phyloP scores from a whole-genome alignment of 2,329 filamentous ascomycete species.

The Claviceps maximensis region DNA sequence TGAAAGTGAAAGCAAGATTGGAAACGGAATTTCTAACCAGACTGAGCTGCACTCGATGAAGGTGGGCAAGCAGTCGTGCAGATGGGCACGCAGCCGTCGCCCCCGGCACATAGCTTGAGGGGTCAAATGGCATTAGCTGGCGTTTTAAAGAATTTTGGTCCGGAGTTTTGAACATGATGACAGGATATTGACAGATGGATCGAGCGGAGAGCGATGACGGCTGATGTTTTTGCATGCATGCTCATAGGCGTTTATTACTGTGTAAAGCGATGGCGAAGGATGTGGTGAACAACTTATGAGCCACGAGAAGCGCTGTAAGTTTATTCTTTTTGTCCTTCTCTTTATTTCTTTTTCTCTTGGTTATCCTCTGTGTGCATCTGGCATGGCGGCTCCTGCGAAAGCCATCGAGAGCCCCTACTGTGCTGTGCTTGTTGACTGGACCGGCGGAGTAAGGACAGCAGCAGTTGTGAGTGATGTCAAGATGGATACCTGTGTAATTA shows the following conservation, averaged over 20 bases:
- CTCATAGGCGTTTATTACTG: background rate
- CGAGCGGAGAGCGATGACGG: background rate
- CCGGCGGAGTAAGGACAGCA: no score
- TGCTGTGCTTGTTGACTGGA: no score
- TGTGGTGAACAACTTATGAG: background rate
- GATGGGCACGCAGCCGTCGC: background rate
- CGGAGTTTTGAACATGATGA: background rate
- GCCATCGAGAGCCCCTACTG: no score
- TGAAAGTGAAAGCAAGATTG: background rate
- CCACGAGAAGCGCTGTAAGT: background rate
- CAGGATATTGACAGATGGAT: background rate
- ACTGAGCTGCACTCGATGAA: background rate
- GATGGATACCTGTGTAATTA: no score
- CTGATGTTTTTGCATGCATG: background rate
- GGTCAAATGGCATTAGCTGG: background rate
- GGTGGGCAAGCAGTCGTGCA: background rate
- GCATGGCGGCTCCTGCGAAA: no score
- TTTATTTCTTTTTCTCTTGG: background rate
- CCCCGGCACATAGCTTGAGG: background rate
- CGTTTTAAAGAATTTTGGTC: background rate
- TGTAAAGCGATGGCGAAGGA: background rate
- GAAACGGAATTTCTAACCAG: background rate
- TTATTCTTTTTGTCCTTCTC: background rate
- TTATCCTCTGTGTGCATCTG: no score
- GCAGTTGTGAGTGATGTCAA: no score